phyloP scores from a whole-genome alignment of 306 rosid species.

The Casuarina glauca region DNA sequence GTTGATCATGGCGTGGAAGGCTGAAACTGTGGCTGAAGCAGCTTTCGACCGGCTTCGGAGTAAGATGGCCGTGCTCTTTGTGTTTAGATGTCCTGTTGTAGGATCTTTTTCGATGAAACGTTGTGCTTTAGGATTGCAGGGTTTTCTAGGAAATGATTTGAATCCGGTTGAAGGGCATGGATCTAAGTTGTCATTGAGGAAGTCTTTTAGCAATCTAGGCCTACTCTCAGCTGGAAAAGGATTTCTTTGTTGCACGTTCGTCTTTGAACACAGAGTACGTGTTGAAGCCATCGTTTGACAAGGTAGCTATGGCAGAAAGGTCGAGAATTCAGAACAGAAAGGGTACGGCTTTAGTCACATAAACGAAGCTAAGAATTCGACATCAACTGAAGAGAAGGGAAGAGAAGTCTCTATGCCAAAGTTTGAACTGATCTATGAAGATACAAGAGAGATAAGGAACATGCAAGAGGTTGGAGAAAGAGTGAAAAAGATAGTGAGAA shows the following conservation, averaged over 20 bases:
- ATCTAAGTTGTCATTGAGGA: conserved; percentile 47
- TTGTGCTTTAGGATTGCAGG: conserved; percentile 17
- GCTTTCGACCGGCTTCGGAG: conserved; percentile 20
- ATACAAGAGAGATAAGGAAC: background rate
- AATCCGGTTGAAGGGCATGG: conserved; percentile 57
- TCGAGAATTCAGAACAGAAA: background rate
- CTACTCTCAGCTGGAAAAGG: conserved; percentile 39
- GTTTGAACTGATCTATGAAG: too few species aligned
- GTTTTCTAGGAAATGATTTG: conserved; percentile 55
- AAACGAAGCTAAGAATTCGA: background rate
- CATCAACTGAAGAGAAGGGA: too few species aligned
- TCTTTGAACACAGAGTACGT: conserved; percentile 20
- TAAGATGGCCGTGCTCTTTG: background rate
- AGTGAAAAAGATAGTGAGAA: conserved; percentile 3
- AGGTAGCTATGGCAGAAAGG: background rate
- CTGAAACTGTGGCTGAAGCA: conserved; percentile 33
- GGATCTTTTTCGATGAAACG: too few species aligned
- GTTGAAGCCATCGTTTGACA: conserved; percentile 35
- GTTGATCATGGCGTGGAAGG: conserved; percentile 54
- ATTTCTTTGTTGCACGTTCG: conserved; percentile 36
- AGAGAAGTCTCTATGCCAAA: too few species aligned
- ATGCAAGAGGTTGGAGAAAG: background rate
- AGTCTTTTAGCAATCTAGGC: conserved; percentile 69
- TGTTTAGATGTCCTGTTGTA: background rate
- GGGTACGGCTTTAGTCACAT: background rate